Base-by-base conservation (phyloP, 305 asterid genomes). In the Rubia balearica region DNA sequence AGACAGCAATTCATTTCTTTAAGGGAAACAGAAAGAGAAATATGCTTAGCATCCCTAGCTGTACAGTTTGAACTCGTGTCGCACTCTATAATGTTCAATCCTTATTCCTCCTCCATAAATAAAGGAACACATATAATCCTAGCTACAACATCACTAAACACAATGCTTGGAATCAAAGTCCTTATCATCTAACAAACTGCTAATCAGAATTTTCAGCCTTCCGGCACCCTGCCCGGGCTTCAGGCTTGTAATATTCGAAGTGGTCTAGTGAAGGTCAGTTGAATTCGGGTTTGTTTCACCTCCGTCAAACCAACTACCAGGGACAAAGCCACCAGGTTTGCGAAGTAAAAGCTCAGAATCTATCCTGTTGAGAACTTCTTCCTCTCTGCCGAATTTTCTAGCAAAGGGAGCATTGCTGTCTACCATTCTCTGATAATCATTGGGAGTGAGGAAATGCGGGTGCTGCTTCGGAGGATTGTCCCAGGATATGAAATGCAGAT, bases 381-480 rank as follows among this genome's bases (percentile, higher is more conserved):
- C 84, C 0, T 85, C 69, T 75, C 76, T 77, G 71, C 85, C 78
- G 59, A 85, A 87, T 77, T 88, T 88, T 73, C 92, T 73, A 71
- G 89, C 96, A 61, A 88, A 88, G 7, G 96, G 87, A 27, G 90
- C 82, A 71, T 87, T 85, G 67, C 96, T 86, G 27, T 82, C 83
- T 16, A 83, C 78, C 92, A 88, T 87, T 76, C 73, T 83, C 80
- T 81, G 82, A 63, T 83, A 85, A 70, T 87, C 89, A 6, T 76
- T 48, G 27, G 56, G 64, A 0, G 83, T 69, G 69, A 89, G 85
- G 80, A 82, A 84, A 83, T 85, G 92, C 0, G 96, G 96, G 73
- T 89, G 92, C 81, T 89, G 96, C 77, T 89, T 87, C 11, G 96
- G 96, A 68, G 92, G 96, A 68, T 87, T 85, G 76, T 88, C 96